Base-by-base conservation (phyloP, 768 basidiomycete species). In the Amanita jacksonii region DNA sequence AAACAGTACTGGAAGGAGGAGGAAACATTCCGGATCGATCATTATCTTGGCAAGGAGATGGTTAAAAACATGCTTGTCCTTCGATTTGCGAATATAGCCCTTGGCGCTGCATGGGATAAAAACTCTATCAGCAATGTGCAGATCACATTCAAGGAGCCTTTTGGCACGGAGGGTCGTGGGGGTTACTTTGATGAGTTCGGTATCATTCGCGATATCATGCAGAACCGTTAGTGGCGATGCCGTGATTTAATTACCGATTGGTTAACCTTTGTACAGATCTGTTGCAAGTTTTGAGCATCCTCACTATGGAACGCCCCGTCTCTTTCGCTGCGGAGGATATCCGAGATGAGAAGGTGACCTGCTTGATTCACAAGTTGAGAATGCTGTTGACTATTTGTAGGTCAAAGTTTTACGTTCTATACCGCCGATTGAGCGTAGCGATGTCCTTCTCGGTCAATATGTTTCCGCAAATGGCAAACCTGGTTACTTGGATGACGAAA, bases 161-260 rank as follows among this genome's bases (percentile, higher is more conserved):
- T 98, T 60, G 94, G 94, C 15, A 99, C 94, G 38, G 96, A 99
- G 61, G 94, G 94, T n/a, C 87, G 94, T 52, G 94, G 94, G n/a
- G 94, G 96, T 13, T 99, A 99, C 74, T 99, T 99, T 68, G 94
- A 99, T 62, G 93, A 98, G 66, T 99, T 97, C 65, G 96, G 96
- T 44, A 98, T 99, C 62, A 93, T 99, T 63, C 85, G 94, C 58
- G 94, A 99, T 63, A 73, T 99, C 47, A 70, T 93, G 59, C 94
- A 99, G 70, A 99, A 99, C 66, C 94, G 94, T 96, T 63, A 66
- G 93, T 76, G 24, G 25, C 44, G 36, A 37, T 38, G 25, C 41
- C n/a, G 32, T 38, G 36, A 8, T 19, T 9, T 10, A 22, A 25
- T 8, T 10, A 24, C 15, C 12, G 18, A 18, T 12, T 10, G 4